These are phyloP conservation scores for Talinum fruticosum DNA, from an alignment of 148 eudicot species.

Conservation along the genomic window DNA sequence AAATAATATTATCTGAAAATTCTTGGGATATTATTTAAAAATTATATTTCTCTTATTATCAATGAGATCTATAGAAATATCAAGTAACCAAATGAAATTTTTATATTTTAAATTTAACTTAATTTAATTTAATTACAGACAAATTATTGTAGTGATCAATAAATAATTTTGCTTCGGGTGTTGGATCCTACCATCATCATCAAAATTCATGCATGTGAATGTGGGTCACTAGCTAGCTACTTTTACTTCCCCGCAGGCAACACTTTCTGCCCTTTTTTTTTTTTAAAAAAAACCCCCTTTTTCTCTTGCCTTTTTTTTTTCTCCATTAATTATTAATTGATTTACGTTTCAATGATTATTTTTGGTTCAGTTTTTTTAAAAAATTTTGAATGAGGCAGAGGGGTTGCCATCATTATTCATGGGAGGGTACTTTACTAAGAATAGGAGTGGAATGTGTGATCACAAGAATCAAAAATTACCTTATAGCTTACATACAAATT, in stretches of 20 bases:
- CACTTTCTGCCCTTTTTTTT: constrained; percentile 3
- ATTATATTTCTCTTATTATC: too few species aligned
- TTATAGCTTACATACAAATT: background rate
- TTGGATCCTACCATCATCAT: constrained; percentile 6
- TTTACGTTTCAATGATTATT: constrained; percentile 3
- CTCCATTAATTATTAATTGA: background rate
- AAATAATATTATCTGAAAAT: too few species aligned
- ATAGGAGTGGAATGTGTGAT: background rate
- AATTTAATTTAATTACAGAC: background rate
- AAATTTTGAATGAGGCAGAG: background rate
- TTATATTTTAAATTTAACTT: too few species aligned
- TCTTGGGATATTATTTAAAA: too few species aligned
- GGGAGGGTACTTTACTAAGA: background rate
- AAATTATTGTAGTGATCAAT: background rate
- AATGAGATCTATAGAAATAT: too few species aligned
- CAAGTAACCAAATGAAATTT: too few species aligned
- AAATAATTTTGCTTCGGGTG: background rate
- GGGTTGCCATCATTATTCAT: background rate
- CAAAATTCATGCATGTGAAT: background rate
- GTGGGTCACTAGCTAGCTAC: background rate
- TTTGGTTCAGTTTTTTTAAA: background rate
- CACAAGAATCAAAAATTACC: background rate
- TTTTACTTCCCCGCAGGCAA: constrained; percentile 9
- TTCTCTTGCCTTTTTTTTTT: background rate
- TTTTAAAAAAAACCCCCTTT: background rate